Evolutionary conservation across 2,329 filamentous ascomycete genomes (phyloP), one percentile per base, ranked within the genome.

Genomic region (Fusarium mexicanum): DNA sequence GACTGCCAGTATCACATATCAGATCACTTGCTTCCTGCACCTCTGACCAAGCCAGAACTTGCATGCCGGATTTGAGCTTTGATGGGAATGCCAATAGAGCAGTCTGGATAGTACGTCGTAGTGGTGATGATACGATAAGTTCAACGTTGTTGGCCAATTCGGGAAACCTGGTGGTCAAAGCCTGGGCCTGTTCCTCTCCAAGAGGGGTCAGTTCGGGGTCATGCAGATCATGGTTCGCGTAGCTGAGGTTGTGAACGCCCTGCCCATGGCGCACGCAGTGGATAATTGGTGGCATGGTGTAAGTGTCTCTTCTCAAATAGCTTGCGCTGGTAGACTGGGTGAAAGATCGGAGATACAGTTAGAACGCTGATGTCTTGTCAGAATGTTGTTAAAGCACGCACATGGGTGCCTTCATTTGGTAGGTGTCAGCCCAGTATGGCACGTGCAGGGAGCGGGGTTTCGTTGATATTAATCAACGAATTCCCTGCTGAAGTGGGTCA

Each of bases 1-100:
- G 16, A 10, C 55, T 64, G 5, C 61, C 61, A 17, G 61, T 64
- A 26, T 64, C 61, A 3, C 61, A 64, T 7, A 50, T 24, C 12
- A 64, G n/a, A 16, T 50, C n/a, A 13, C 61, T 64, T 20, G 43
- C 55, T 48, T 64, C 61, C 44, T 64, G 61, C 2, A 64, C 37
- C 24, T 50, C 61, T 24, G 55, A 7, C 31, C 38, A 22, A 13
- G 55, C 54, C 17, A 64, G 7, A 29, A 64, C 20, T 12, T 64
- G 29, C 43, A 31, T 16, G 37, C 55, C 61, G 2, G 4, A 24
- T 18, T 50, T 18, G 2, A 64, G 10, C 44, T 61, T 33, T n/a
- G 17, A n/a, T 3, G 44, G 22, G 24, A 64, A 64, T 2, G 55
- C 61, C 12, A 62, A 26, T 12, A 64, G 10, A 10, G 61, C 55